Percentiles rank a stretch among this genome's conserved stretches.
phyloP scores from a whole-genome alignment of 306 rosid genomes.

The Cucurbita moschata region DNA sequence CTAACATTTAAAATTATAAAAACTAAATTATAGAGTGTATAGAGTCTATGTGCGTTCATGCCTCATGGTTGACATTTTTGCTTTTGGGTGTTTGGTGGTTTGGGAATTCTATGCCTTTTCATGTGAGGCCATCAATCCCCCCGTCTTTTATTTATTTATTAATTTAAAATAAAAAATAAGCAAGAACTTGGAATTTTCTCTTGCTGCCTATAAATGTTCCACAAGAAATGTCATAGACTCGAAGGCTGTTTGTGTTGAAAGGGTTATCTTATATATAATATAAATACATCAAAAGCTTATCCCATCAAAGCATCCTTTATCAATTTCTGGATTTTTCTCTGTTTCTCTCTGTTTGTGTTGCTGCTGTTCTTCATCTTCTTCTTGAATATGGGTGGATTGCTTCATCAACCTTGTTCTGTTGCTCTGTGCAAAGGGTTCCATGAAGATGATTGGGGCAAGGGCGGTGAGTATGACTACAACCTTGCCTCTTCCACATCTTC shows the following conservation, averaged over 20 bases:
- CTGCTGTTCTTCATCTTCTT: constrained; percentile 8
- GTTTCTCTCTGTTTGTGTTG: not conserved
- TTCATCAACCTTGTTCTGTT: constrained; percentile 2
- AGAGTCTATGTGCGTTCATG: not conserved
- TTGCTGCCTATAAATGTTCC: not conserved
- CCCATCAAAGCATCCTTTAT: not conserved
- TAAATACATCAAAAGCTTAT: not conserved
- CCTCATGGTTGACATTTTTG: not conserved
- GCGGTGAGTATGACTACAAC: not conserved
- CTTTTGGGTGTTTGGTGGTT: not conserved
- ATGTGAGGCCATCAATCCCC: not conserved
- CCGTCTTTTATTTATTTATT: not conserved
- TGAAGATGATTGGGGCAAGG: constrained; percentile 2
- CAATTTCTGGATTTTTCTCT: not conserved
- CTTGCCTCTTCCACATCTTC: constrained; percentile 12
- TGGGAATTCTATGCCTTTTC: not conserved
- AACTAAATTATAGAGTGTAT: not conserved
- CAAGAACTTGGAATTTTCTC: not conserved
- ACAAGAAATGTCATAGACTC: not conserved
- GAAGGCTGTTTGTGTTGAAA: not conserved
- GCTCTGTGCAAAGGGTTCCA: not conserved
- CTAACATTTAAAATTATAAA: too few relatives aligned
- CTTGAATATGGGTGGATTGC: constrained; percentile 13
- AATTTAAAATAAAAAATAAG: not conserved
- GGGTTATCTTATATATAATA: not conserved